Base-by-base conservation (phyloP, 305 asterid genomes). In the Fraxinus angustifolia region DNA sequence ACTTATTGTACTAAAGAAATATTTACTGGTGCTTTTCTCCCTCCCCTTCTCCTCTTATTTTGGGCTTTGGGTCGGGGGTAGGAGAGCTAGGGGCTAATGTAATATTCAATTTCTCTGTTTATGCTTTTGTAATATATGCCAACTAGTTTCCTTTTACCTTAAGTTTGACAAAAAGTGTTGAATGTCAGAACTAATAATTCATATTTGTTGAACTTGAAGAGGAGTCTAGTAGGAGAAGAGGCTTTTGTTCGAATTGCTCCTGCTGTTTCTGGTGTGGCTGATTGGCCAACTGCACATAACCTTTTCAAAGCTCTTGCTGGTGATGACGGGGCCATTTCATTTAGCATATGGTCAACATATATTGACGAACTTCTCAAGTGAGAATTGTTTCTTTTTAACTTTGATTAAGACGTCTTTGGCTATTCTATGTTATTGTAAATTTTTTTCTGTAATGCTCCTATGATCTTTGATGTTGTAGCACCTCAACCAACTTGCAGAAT, bases 191-290 rank as follows among this genome's bases (percentile, higher is more conserved):
- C 87, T n/a, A 31, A 72, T 82, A 58, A 38, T 65, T 40, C 75
- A 17, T 81, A 84, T 77, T 82, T 75, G 79, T 81, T 81, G 77
- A 88, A 84, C 83, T 77, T 87, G 85, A 82, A 96, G 97, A 87
- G 36, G 84, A 89, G 85, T 85, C 91, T 93, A 3, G 97, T 93
- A 78, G 96, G 97, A 87, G 97, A 96, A 88, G 94, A 92, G 76
- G 98, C 99, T 83, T 96, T 96, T 87, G 84, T 93, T 87, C 98
- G 99, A 73, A 92, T 96, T 83, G 94, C 97, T 81, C 98, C 99
- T 78, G 97, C 97, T 75, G 91, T 96, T 81, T 86, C 97, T 86
- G 99, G 99, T 81, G 91, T 94, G 77, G 98, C 98, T 82, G 98
- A 96, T 90, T 87, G 90, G 87, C 82, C 98, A 80, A 96, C 97